Evolutionary conservation across 371 early-diverging fungal genomes (phyloP).

Genomic region (Saksenaea vasiformis): DNA sequence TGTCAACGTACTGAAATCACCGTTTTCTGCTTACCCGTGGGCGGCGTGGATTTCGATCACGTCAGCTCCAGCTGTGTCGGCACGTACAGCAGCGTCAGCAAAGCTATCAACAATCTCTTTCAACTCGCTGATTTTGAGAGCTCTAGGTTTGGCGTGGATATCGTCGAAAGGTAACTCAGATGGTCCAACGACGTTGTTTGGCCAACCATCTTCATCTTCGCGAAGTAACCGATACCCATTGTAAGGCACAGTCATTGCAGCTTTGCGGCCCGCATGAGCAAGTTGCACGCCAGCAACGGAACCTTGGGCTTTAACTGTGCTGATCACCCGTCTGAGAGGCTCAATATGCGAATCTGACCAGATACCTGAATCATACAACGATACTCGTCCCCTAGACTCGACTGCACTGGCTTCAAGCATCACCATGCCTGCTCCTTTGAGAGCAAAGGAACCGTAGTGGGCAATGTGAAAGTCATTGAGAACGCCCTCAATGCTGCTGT

Average conservation of each 20-base stretch:
- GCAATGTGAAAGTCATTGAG: slow-evolving; percentile 51
- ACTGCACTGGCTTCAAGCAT: slow-evolving; percentile 81
- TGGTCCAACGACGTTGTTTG: slow-evolving; percentile 73
- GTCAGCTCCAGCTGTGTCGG: slow-evolving; percentile 82
- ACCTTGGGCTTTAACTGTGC: slow-evolving; percentile 61
- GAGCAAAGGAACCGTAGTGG: slow-evolving; percentile 69
- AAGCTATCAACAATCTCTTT: slow-evolving; percentile 58
- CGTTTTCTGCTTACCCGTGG: slow-evolving; percentile 28
- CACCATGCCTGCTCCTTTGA: slow-evolving; percentile 70
- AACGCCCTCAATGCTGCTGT: slow-evolving; percentile 10
- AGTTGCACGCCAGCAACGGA: slow-evolving; percentile 70
- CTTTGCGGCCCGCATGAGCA: slow-evolving; percentile 81
- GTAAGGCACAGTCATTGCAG: slow-evolving; percentile 51
- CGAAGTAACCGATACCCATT: slow-evolving; percentile 34
- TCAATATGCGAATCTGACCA: slow-evolving; percentile 75
- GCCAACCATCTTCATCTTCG: slow-evolving; percentile 73
- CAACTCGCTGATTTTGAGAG: slow-evolving; percentile 69
- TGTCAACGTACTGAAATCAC: too few relatives aligned
- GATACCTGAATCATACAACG: slow-evolving; percentile 71
- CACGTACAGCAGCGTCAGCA: slow-evolving; percentile 70
- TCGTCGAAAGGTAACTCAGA: slow-evolving; percentile 57
- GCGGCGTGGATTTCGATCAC: slow-evolving; percentile 87
- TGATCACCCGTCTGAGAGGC: slow-evolving; percentile 56
- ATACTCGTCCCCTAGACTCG: slow-evolving; percentile 68
- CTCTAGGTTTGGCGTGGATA: slow-evolving; percentile 55